phyloP scores from a whole-genome alignment of 176 grass and related monocot genomes.

The Echinochloa phyllopogon region DNA sequence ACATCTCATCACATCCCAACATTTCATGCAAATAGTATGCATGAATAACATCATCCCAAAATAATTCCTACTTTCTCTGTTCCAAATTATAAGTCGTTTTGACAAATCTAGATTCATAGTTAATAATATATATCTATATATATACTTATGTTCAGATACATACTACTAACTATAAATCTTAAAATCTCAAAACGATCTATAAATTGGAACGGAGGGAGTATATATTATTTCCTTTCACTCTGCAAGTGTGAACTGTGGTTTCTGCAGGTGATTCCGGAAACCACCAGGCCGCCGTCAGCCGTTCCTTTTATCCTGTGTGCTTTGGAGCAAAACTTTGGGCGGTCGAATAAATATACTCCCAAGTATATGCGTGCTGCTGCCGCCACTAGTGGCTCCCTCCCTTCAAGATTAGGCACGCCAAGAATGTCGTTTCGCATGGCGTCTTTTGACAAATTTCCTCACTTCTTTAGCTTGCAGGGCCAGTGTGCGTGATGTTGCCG shows the following conservation, averaged over 20 bases:
- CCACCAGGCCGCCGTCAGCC: neutral
- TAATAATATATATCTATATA: too few species aligned
- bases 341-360: neutral
- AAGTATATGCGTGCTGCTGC: neutral
- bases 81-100: too few species aligned
- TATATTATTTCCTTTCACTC: conserved; percentile 22
- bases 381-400: neutral
- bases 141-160: too few species aligned
- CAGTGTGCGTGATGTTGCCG: neutral
- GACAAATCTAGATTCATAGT: too few species aligned
- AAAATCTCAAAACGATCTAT: too few species aligned
- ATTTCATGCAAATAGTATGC: neutral
- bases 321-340: conserved; percentile 46
- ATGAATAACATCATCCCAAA: too few species aligned
- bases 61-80: too few species aligned
- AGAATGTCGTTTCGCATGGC: conserved; percentile 44
- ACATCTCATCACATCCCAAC: neutral
- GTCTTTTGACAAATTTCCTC: conserved; percentile 39
- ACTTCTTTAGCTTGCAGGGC: conserved; percentile 17
- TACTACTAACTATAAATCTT: too few species aligned
- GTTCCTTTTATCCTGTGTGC: conserved; percentile 44
- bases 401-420: conserved; percentile 24
- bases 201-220: too few species aligned
- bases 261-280: conserved; percentile 41
- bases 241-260: conserved; percentile 46